Conservation (phyloP, 257 asterid genomes). For the Lithospermum erythrorhizon region DNA sequence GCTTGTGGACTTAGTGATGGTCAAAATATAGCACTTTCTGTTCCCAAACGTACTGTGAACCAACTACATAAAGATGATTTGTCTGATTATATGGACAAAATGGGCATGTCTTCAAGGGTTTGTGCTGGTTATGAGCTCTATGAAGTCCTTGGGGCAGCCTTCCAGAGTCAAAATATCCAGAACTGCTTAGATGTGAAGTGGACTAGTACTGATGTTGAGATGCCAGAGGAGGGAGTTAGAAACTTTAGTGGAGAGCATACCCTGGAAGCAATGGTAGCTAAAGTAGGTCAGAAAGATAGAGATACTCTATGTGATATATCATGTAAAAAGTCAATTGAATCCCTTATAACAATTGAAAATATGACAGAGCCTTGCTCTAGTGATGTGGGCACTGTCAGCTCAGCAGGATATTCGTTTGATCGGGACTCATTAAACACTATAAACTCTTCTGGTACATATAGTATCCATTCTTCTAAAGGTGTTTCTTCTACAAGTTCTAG, state of each 20-base stretch:
- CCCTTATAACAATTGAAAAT: slow-evolving; percentile 47
- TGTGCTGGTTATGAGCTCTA: slow-evolving; percentile 71
- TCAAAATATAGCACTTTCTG: slow-evolving; percentile 14
- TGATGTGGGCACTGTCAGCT: slow-evolving; percentile 46
- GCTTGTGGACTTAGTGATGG: slow-evolving; percentile 22
- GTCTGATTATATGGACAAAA: slow-evolving; percentile 12
- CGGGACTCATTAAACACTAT: slow-evolving; percentile 51
- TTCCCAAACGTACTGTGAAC: slow-evolving; percentile 19
- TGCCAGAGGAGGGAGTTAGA: slow-evolving; percentile 40
- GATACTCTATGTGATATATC: slow-evolving; percentile 31
- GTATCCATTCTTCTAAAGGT: slow-evolving; percentile 43
- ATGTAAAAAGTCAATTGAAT: slow-evolving; percentile 30
- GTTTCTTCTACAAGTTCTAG: slow-evolving; percentile 63
- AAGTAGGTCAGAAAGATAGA: slow-evolving; percentile 31
- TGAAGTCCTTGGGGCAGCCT: slow-evolving; percentile 76
- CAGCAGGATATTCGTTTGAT: slow-evolving; percentile 62
- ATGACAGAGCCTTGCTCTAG: slow-evolving; percentile 45
- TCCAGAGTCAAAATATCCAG: slow-evolving; percentile 32
- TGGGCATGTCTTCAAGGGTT: slow-evolving; percentile 44
- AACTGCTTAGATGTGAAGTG: slow-evolving; percentile 33
- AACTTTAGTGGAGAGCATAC: slow-evolving; percentile 52
- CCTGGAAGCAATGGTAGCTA: slow-evolving; percentile 89
- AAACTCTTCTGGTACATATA: slow-evolving; percentile 50
- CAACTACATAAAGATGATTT: slow-evolving; percentile 24
- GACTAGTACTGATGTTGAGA: slow-evolving; percentile 33